Evolutionary conservation across 2,329 filamentous ascomycete genomes (phyloP).

Genomic region (Akanthomyces uredinophilus): DNA sequence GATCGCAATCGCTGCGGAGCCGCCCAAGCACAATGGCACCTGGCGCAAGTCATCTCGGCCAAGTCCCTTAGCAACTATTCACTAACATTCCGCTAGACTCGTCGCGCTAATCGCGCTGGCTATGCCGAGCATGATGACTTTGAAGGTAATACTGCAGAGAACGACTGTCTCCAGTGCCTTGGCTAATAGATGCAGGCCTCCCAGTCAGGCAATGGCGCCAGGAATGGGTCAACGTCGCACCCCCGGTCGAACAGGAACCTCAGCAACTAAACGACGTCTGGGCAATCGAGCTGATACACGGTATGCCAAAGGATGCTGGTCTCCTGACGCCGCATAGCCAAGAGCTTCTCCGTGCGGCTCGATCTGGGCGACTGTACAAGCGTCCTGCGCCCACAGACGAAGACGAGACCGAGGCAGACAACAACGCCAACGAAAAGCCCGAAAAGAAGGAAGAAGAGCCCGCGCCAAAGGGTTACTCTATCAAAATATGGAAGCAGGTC

Average conservation of each 20-base stretch:
- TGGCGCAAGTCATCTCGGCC: constrained; percentile 1
- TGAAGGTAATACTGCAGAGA: constrained; percentile 39
- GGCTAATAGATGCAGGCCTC: constrained; percentile 51
- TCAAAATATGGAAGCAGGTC: constrained; percentile 58
- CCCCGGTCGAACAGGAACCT: constrained; percentile 59
- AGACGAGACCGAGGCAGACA: constrained; percentile 50
- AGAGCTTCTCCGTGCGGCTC: constrained; percentile 73
- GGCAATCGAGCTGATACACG: constrained; percentile 67
- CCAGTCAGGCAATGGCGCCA: constrained; percentile 89
- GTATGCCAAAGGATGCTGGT: constrained; percentile 81
- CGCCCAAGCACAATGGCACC: constrained; percentile 13
- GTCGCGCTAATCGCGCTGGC: constrained; percentile 51
- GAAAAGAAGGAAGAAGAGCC: constrained; percentile 63
- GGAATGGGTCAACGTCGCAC: constrained; percentile 62
- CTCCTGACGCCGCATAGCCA: constrained; percentile 75
- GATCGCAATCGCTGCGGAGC: constrained; percentile 4
- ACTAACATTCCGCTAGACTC: constrained; percentile 36
- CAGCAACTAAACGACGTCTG: constrained; percentile 61
- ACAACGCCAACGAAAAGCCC: constrained; percentile 40
- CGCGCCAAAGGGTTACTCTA: constrained; percentile 46
- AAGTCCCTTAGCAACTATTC: background rate
- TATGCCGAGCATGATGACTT: constrained; percentile 59
- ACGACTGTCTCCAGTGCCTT: background rate
- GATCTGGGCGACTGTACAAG: constrained; percentile 73
- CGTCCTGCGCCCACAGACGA: constrained; percentile 58